Evolutionary conservation across 345 rosid species (phyloP), one percentile per base, ranked within the genome.

Genomic region (Populus alba): DNA sequence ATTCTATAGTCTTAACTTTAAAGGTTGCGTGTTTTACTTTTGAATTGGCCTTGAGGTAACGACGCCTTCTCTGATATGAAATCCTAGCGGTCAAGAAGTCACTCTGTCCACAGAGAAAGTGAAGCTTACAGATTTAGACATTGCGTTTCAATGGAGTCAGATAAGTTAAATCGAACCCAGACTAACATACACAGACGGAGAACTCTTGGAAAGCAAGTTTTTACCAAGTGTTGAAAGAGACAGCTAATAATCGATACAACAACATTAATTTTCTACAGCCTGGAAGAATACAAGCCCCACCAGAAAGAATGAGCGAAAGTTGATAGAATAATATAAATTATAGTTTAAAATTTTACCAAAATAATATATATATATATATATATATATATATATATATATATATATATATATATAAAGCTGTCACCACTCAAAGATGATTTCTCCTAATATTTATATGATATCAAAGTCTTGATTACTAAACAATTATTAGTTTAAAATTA

Each of bases 401-500:
- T 29, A 27, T 27, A 27, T 27, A 27, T 27, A 27, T 1, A 27
- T 27, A 1, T 2, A 29, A 29, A 29, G 31, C 31, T 29, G 2
- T 33, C 35, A 33, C 5, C 31, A 29, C 31, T 1, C 31, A 29
- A 27, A 29, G 35, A 4, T 33, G 5, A 0, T 33, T 33, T 33
- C 35, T 33, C 5, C 0, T 4, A 33, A 0, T 33, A 33, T 33
- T 4, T 33, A 0, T 33, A 33, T 33, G 0, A 4, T 33, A 33
- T 31, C 4, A 4, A 0, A 31, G 2, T 2, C 0, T 31, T 0
- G 0, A 31, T 31, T 0, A 3, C 0, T 0, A 33, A 33, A 4
- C 0, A 0, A 3, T 4, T 4, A 33, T 33, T 0, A 0, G 0
- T 33, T 33, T 33, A 33, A 33, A 3, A 33, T 4, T 33, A 33